A percentile compares a stretch with the other conserved stretches of the same genome.
phyloP scores from a whole-genome alignment of 192 early-diverging fungal species.

The Coemansia sp. region DNA sequence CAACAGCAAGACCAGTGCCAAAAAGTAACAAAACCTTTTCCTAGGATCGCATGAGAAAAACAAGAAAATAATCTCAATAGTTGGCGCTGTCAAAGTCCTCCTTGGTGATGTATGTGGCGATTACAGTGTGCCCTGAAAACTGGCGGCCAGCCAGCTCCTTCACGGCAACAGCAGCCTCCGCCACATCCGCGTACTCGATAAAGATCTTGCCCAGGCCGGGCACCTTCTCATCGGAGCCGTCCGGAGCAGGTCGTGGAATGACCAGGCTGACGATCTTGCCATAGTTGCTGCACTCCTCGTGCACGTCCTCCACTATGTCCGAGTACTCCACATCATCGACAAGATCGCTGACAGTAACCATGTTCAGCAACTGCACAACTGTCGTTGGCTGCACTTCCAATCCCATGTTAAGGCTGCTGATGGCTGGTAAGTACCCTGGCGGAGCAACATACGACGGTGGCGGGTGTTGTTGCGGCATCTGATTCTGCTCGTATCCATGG shows the following conservation, averaged over 20 bases:
- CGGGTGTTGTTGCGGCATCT: slow-evolving; percentile 5
- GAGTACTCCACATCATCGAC: slow-evolving; percentile 83
- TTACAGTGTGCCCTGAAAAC: slow-evolving; percentile 92
- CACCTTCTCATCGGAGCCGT: slow-evolving; percentile 41
- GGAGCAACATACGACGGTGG: slow-evolving; percentile 7
- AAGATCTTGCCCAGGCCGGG: slow-evolving; percentile 93
- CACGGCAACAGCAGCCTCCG: slow-evolving; percentile 70
- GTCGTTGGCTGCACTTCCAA: slow-evolving; percentile 65
- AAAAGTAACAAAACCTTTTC: slow-evolving; percentile 25
- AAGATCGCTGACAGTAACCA: slow-evolving; percentile 89
- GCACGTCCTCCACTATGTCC: slow-evolving; percentile 91
- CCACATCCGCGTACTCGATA: slow-evolving; percentile 68
- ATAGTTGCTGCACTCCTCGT: slow-evolving; percentile 87
- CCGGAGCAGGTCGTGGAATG: slow-evolving; percentile 77
- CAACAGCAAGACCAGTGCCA: slow-evolving; percentile 10
- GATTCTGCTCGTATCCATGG: slow-evolving; percentile 15
- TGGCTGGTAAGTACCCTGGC: neutral
- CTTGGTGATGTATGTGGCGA: slow-evolving; percentile 83
- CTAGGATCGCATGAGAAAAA: no score
- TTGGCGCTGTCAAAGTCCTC: slow-evolving; percentile 70
- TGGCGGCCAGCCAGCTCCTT: slow-evolving; percentile 88
- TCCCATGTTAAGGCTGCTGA: neutral
- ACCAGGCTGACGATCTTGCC: slow-evolving; percentile 78
- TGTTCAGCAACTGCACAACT: slow-evolving; percentile 91
- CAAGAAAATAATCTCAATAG: slow-evolving; percentile 61